Evolutionary conservation across 495 filamentous ascomycete genomes (phyloP).

Genomic region (Daldinia grandis): DNA sequence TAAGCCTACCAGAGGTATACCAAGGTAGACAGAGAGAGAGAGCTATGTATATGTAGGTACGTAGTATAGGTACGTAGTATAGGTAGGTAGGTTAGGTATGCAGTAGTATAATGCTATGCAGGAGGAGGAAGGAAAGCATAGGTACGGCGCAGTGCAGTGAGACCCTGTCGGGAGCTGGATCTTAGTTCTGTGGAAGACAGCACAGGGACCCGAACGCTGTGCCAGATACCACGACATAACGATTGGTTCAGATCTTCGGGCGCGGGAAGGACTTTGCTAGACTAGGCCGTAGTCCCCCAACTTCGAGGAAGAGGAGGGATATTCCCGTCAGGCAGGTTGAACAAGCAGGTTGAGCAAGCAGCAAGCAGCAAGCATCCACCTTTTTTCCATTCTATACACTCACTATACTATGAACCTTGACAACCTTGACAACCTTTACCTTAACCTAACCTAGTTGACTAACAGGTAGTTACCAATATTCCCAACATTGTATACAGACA

Average conservation of each 20-base stretch:
- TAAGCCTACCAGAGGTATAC: constrained; percentile 20
- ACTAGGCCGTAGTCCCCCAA: constrained; percentile 13
- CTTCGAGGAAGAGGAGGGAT: constrained; percentile 30
- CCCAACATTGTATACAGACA: background rate
- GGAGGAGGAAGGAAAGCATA: constrained; percentile 16
- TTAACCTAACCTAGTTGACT: no score
- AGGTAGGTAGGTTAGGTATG: no score
- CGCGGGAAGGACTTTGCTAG: constrained; percentile 33
- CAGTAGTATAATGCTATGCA: constrained; percentile 20
- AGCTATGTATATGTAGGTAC: no score
- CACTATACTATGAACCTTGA: no score
- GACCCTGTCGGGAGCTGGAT: constrained; percentile 44
- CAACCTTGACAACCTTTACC: no score
- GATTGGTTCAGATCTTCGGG: constrained; percentile 43
- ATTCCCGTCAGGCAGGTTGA: constrained; percentile 29
- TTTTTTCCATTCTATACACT: background rate
- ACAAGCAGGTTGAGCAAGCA: constrained; percentile 10
- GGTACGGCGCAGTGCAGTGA: constrained; percentile 34
- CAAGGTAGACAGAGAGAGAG: background rate
- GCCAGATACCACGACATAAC: constrained; percentile 43
- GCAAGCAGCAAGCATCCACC: constrained; percentile 19
- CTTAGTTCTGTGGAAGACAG: constrained; percentile 42
- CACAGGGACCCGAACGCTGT: constrained; percentile 35
- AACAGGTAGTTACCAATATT: no score
- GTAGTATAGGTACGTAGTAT: no score